Evolutionary conservation across 768 basidiomycete species (phyloP).

Genomic region (Tylopilus plumbeoviolaceoides): DNA sequence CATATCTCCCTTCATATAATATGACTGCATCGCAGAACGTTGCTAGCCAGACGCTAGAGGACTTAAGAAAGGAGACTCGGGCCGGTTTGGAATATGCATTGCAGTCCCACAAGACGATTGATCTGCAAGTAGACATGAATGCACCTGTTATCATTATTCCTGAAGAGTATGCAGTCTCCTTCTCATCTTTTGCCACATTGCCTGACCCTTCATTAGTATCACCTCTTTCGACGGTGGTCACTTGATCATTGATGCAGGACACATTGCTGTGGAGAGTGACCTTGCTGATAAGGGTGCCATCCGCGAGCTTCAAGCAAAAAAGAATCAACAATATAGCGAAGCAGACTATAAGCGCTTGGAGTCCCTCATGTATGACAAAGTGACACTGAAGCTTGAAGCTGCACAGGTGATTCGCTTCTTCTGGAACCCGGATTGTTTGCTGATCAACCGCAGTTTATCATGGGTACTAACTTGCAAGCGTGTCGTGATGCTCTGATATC

Average conservation of each 20-base stretch:
- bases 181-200: slow-evolving; percentile 13
- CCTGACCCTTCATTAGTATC: slow-evolving; percentile 47
- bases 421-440: background rate
- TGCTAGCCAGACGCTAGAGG: slow-evolving; percentile 91
- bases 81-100: slow-evolving; percentile 92
- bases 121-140: slow-evolving; percentile 94
- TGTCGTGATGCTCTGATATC: slow-evolving; percentile 77
- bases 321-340: slow-evolving; percentile 78
- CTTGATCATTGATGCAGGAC: slow-evolving; percentile 92
- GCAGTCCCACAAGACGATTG: slow-evolving; percentile 91
- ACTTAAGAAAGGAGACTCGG: slow-evolving; percentile 88
- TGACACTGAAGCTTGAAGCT: slow-evolving; percentile 75
- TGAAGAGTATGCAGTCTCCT: slow-evolving; percentile 59
- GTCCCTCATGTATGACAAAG: slow-evolving; percentile 92
- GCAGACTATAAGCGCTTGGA: slow-evolving; percentile 85
- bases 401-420: slow-evolving; percentile 66
- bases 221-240: slow-evolving; percentile 75
- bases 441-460: slow-evolving; percentile 61
- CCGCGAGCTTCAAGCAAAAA: slow-evolving; percentile 74
- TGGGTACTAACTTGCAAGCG: slow-evolving; percentile 78
- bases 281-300: slow-evolving; percentile 81
- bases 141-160: slow-evolving; percentile 97
- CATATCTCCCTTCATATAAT: background rate
- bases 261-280: slow-evolving; percentile 89
- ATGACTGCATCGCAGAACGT: slow-evolving; percentile 54